Base-by-base conservation (phyloP, 176 grass and related monocot species). In the Cenchrus purpureus region DNA sequence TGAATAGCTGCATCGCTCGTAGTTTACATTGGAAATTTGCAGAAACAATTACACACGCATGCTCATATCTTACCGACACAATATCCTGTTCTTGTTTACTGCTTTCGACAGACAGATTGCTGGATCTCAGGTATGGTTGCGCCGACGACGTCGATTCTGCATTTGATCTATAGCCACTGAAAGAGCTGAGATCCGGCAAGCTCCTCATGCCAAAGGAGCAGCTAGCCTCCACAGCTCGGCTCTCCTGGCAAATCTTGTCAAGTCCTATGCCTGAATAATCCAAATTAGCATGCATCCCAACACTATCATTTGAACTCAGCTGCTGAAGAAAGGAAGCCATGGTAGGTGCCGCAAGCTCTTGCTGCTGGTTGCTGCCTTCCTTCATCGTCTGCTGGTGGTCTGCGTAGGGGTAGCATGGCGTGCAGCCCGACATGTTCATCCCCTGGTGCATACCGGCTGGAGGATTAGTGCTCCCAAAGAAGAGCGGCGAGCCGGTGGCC, bases 241-340 rank as follows among this genome's bases (percentile, higher is more conserved):
- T 60, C 12, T 77, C 86, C 55, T 71, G 75, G 80, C 85, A 95
- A 85, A 93, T 85, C 83, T 85, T 95, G 71, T 91, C 89, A 56
- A 83, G 81, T 12, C 74, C 88, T 81, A 90, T 74, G 61, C 78
- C 65, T 71, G 93, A 86, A 67, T 85, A 87, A 50, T 93, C 85
- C 79, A 87, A 44, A 70, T 65, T 61, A 92, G 63, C 76, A 56
- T 90, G 74, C 80, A 69, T 49, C 43, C 60, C 86, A 65, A 70
- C 77, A 31, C 70, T 88, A 80, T 50, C 37, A 74, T 75, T 80
- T 43, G 79, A 77, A 22, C 70, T 89, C 74, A 95, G 74, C 28
- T 90, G 89, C 80, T 83, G 84, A 71, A 87, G 84, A 68, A 87
- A 90, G 60, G 80, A 90, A n/a, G 89, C 51, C 84, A 83, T 83